Evolutionary conservation across 306 rosid genomes (phyloP), one percentile per base, ranked within the genome.

Genomic region (Gleditsia sinensis): DNA sequence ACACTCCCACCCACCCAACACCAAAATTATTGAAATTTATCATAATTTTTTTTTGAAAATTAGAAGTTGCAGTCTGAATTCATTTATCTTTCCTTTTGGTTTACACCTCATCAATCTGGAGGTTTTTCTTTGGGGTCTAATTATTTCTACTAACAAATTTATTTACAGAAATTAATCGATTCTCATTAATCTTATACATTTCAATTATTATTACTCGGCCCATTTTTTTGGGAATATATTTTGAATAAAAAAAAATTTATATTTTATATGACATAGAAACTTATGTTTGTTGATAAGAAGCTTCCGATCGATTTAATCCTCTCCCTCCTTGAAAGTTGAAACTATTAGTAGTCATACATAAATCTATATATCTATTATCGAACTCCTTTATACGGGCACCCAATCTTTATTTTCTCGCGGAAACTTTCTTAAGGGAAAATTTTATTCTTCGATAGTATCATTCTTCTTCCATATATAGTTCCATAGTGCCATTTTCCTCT

Each of bases 1-100:
- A 77, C 71, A 36, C 71, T 61, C 77, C 75, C 75, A 79, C 30
- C 65, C 30, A 71, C 76, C 79, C 23, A 79, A 66, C 69, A 36
- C 46, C 53, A 42, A 56, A 78, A 75, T 55, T 78, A 69, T 69
- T 55, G 24, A 48, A 48, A 37, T 12, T 24, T 49, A 25, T 55
- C 3, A 72, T 57, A 57, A 69, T 59, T n/a, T 59, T 2, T 3
- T 37, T 6, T 28, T 7, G 21, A 33, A 59, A 32, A n/a, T n/a
- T 6, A 32, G 16, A 33, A 60, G 11, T 17, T 9, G 27, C 16
- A 32, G 12, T 24, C 2, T n/a, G 1, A 30, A 30, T 33, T 8
- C 1, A 33, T 12, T 32, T 12, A 24, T 55, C n/a, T 30, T 19
- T 21, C 3, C 12, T 28, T 25, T 6, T 33, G n/a, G n/a, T 40